Base-by-base conservation (phyloP, 345 rosid species). In the Psidium guajava region DNA sequence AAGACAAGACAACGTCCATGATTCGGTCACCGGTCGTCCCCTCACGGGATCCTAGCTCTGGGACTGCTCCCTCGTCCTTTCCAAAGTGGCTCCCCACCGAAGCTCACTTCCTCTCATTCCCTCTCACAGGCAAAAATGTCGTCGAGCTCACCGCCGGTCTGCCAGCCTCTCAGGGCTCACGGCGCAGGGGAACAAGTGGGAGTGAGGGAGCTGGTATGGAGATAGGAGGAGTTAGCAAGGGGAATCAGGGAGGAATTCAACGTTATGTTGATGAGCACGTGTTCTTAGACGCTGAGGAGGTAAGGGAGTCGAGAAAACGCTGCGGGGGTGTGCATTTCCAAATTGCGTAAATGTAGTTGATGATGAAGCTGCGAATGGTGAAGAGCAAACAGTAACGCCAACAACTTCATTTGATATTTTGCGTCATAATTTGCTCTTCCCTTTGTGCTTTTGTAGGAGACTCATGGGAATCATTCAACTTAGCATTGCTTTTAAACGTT, bases 41-140 rank as follows among this genome's bases (percentile, higher is more conserved):
- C 32, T 57, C 25, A 11, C 0, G 5, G 12, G 32, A 57, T 57
- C 8, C 3, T 11, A 3, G 64, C 16, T 24, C 0, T 0, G 3
- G 32, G 28, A 57, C 64, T 57, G n/a, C 28, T 0, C 3, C 64
- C 3, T 5, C 28, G 0, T 25, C 64, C 64, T 57, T 28, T 57
- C 28, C 3, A n/a, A 5, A 25, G 64, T 25, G 64, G 64, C 64
- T 57, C 1, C 11, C 64, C 5, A 25, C n/a, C 3, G 7, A 11
- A 57, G 64, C 28, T 25, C 64, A 57, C 28, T 57, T 57, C 2
- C 8, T 0, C 32, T 6, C 1, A 1, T 57, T 57, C 28, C 28
- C 15, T 25, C 64, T 1, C 64, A 57, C 8, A 0, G 1, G 32
- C 64, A 11, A 57, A 32, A 11, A 57, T 1, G 1, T 11, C 64